These are phyloP conservation scores for Arthromyces matolae DNA, from an alignment of 768 basidiomycete genomes.

Conservation along the genomic window DNA sequence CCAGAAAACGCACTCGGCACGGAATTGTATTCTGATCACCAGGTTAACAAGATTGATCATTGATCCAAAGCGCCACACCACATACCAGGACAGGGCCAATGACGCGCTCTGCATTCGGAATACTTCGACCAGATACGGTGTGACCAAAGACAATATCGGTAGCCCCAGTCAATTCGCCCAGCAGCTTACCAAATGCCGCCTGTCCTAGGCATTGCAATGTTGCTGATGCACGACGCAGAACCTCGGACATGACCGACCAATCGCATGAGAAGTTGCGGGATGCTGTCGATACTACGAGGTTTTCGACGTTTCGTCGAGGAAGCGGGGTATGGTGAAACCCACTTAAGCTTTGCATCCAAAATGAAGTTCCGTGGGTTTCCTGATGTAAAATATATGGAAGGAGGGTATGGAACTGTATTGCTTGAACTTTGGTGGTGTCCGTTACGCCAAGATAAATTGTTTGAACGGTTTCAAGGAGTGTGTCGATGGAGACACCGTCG, in stretches of 20 bases:
- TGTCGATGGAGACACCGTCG: slow-evolving; percentile 40
- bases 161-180: slow-evolving; percentile 27
- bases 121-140: slow-evolving; percentile 41
- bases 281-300: slow-evolving; percentile 2
- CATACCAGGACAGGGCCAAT: slow-evolving; percentile 46
- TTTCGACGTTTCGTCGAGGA: not conserved
- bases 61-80: not conserved
- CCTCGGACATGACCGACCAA: slow-evolving; percentile 10
- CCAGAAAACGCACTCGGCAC: slow-evolving; percentile 33
- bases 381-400: slow-evolving; percentile 34
- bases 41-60: not conserved
- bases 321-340: slow-evolving; percentile 20
- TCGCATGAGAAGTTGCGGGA: slow-evolving; percentile 15
- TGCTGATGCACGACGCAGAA: slow-evolving; percentile 22
- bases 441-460: slow-evolving; percentile 24
- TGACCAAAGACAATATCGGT: slow-evolving; percentile 44
- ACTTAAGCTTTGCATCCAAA: slow-evolving; percentile 32
- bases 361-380: slow-evolving; percentile 33
- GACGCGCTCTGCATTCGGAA: slow-evolving; percentile 38
- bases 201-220: slow-evolving; percentile 35
- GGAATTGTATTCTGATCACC: slow-evolving; percentile 41
- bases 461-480: slow-evolving; percentile 30
- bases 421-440: slow-evolving; percentile 16
- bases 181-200: slow-evolving; percentile 24
- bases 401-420: slow-evolving; percentile 34